These are phyloP conservation scores for Cladosporium oxysporum DNA, from an alignment of 2,329 filamentous ascomycete species.

Conservation along the genomic window DNA sequence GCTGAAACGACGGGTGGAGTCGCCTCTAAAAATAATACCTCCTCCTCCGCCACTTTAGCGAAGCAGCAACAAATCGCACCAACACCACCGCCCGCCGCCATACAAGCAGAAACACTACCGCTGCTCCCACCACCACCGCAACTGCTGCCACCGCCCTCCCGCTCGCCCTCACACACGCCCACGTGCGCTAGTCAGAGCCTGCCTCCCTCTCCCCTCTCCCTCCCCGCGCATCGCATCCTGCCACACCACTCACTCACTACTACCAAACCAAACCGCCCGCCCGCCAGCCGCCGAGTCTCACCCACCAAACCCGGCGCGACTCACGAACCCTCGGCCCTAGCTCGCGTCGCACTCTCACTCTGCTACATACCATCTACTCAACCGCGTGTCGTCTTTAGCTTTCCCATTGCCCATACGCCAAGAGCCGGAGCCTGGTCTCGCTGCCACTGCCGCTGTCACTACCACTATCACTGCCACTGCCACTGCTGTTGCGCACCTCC, in stretches of 20 bases:
- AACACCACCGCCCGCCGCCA: not conserved
- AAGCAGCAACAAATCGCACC: not conserved
- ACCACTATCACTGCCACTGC: no score
- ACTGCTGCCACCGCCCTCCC: not conserved
- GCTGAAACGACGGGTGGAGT: not conserved
- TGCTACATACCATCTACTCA: not conserved
- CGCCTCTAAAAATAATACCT: conserved; percentile 4
- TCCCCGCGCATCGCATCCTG: not conserved
- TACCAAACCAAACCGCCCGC: not conserved
- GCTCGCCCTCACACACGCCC: not conserved
- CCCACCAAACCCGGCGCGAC: not conserved
- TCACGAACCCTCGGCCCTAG: conserved; percentile 12
- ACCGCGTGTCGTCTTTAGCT: not conserved
- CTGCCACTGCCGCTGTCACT: not conserved
- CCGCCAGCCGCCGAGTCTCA: conserved; percentile 2
- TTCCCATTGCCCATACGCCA: not conserved
- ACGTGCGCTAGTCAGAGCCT: not conserved
- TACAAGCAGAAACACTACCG: not conserved
- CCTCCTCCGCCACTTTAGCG: not conserved
- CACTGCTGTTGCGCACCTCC: not conserved
- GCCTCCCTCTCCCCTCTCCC: not conserved
- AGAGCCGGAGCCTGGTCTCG: not conserved
- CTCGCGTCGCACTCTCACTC: not conserved
- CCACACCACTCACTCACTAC: not conserved
- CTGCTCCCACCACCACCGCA: not conserved